Percentiles rank a stretch among this genome's conserved stretches.
phyloP scores from a whole-genome alignment of 225 moss, liverwort and hornwort genomes.

The Lunularia cruciata region DNA sequence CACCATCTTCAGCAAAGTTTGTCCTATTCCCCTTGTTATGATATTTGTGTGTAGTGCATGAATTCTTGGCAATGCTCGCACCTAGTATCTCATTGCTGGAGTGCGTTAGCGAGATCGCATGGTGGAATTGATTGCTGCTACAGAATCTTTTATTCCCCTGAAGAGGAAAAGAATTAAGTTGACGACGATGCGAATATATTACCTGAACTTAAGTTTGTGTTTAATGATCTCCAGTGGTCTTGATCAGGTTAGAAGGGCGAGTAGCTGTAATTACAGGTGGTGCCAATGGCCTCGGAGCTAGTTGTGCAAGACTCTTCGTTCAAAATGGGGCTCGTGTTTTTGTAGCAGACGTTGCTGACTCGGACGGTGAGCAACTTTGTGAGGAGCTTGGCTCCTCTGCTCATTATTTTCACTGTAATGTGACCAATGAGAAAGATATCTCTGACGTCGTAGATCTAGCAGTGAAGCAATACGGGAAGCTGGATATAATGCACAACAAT shows the following conservation, averaged over 20 bases:
- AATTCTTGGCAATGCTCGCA: no score
- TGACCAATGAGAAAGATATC: conserved; percentile 20
- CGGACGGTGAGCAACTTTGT: not conserved
- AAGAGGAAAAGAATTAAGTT: no score
- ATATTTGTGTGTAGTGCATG: no score
- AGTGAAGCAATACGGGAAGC: not conserved
- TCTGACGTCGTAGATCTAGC: not conserved
- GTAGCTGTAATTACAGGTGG: conserved; percentile 22
- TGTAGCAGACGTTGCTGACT: conserved; percentile 8
- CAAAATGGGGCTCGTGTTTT: conserved; percentile 16
- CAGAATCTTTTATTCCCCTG: no score
- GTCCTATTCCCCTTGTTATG: no score
- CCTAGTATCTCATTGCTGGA: no score
- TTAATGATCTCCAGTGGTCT: no score
- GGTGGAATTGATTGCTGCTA: no score
- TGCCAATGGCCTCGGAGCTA: conserved; percentile 20
- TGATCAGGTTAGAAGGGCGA: conserved; percentile 20
- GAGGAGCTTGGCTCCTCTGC: conserved; percentile 11
- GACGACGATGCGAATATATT: no score
- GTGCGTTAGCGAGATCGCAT: no score
- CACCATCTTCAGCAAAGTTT: no score
- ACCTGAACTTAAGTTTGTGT: no score
- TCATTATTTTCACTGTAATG: conserved; percentile 14
- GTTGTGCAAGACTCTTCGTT: conserved; percentile 4
- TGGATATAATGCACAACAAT: conserved; percentile 25